These are phyloP conservation scores for Glarea lozoyensis DNA, from an alignment of 495 filamentous ascomycete genomes.

Conservation along the genomic window DNA sequence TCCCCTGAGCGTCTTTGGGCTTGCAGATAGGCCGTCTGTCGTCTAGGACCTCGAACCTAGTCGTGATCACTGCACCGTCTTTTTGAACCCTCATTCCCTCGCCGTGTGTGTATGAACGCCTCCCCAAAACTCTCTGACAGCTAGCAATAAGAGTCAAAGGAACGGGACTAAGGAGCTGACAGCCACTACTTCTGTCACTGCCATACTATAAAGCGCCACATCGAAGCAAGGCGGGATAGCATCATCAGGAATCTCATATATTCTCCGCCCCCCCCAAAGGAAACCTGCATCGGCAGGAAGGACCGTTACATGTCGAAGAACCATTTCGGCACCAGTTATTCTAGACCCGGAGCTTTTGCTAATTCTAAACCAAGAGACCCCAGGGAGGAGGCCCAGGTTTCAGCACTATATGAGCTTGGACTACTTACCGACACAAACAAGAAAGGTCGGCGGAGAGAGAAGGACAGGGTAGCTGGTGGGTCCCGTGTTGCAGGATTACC, in stretches of 20 bases:
- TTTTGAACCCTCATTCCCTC: no score
- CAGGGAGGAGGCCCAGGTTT: slow-evolving; percentile 15
- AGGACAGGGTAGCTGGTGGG: slow-evolving; percentile 15
- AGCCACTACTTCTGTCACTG: no score
- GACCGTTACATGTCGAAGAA: slow-evolving; percentile 15
- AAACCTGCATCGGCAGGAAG: background rate
- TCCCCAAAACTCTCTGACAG: no score
- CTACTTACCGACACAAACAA: slow-evolving; percentile 17
- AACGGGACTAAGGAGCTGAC: no score
- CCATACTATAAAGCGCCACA: no score
- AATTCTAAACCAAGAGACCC: background rate
- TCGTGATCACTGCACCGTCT: no score
- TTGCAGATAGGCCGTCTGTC: no score
- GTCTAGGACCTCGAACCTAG: no score
- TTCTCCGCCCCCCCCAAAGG: background rate
- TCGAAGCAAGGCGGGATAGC: background rate
- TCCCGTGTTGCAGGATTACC: slow-evolving; percentile 17
- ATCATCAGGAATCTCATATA: background rate
- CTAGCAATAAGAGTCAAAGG: no score
- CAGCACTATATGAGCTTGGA: slow-evolving; percentile 21
- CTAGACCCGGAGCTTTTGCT: background rate
- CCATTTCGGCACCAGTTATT: slow-evolving; percentile 7
- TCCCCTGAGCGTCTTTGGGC: no score
- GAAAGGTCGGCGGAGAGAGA: slow-evolving; percentile 17
- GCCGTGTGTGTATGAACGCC: no score